Conservation (phyloP, 106 monocot genomes). For the Acorus calamus region DNA sequence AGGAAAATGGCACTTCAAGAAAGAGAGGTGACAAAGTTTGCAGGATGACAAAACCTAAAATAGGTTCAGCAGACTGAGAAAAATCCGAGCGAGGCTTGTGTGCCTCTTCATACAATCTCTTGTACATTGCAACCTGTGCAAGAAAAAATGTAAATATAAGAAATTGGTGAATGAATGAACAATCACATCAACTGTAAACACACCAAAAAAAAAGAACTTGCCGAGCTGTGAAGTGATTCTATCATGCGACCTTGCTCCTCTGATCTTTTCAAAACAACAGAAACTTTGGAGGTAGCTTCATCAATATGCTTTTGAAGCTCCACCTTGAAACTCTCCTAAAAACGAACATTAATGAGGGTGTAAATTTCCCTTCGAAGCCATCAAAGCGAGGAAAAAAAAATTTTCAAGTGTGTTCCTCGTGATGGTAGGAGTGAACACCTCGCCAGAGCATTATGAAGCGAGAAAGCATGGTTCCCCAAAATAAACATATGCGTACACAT, state of each 20-base stretch:
- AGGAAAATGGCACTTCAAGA: not conserved
- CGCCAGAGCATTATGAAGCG: no score
- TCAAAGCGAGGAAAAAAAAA: not conserved
- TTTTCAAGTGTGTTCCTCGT: no score
- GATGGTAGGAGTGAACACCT: no score
- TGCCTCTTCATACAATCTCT: slow-evolving; percentile 83
- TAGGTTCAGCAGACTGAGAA: slow-evolving; percentile 7
- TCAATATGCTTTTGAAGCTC: slow-evolving; percentile 52
- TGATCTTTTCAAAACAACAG: slow-evolving; percentile 70
- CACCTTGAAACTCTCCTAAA: slow-evolving; percentile 65
- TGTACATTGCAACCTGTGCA: slow-evolving; percentile 89
- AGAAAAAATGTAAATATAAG: no score
- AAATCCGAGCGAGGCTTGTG: slow-evolving; percentile 31
- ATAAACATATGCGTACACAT: no score
- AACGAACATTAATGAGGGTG: not conserved
- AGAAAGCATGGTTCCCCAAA: no score
- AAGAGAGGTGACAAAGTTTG: not conserved
- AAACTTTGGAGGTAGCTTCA: slow-evolving; percentile 60
- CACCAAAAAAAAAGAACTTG: no score
- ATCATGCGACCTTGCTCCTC: slow-evolving; percentile 89
- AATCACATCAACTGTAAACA: no score
- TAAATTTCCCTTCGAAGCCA: not conserved
- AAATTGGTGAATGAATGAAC: no score
- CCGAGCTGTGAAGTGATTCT: slow-evolving; percentile 79
- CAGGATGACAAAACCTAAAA: slow-evolving; percentile 27